Evolutionary conservation across 805 yeast species (phyloP).

Genomic region (Kurtzmaniella fragi): DNA sequence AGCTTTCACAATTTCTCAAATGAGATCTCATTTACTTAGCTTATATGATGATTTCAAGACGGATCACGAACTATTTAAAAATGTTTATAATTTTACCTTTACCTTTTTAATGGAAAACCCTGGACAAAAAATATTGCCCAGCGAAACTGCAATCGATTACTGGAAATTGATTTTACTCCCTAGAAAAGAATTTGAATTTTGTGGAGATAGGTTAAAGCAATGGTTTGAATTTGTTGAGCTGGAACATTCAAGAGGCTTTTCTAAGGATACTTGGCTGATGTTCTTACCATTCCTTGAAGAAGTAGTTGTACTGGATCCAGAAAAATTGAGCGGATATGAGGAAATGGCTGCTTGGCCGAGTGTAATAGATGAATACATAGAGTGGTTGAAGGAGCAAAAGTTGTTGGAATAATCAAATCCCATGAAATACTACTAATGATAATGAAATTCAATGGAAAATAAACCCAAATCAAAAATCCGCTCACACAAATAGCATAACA

Average conservation of each 20-base stretch:
- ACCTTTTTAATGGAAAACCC: constrained; percentile 57
- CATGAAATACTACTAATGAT: background rate
- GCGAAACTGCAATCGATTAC: constrained; percentile 64
- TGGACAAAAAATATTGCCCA: constrained; percentile 45
- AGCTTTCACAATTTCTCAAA: constrained; percentile 31
- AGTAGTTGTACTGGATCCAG: constrained; percentile 44
- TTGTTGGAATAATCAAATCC: constrained; percentile 4
- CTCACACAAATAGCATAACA: constrained; percentile 1
- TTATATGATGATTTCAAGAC: constrained; percentile 10
- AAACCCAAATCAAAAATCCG: background rate
- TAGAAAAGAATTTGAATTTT: constrained; percentile 4
- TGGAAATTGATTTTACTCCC: constrained; percentile 63
- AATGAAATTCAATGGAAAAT: background rate
- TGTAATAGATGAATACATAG: constrained; percentile 78
- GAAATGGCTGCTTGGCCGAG: constrained; percentile 92
- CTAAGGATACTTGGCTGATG: constrained; percentile 86
- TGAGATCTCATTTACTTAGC: constrained; percentile 32
- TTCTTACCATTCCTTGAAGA: constrained; percentile 57
- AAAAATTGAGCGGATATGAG: constrained; percentile 52
- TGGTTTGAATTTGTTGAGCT: constrained; percentile 57
- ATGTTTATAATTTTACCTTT: constrained; percentile 70
- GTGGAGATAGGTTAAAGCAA: constrained; percentile 30
- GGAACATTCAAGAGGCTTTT: constrained; percentile 44
- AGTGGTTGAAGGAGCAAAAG: constrained; percentile 35
- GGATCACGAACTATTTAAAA: constrained; percentile 42